Base-by-base conservation (phyloP, 345 rosid species). In the Zanthoxylum bungeanum region DNA sequence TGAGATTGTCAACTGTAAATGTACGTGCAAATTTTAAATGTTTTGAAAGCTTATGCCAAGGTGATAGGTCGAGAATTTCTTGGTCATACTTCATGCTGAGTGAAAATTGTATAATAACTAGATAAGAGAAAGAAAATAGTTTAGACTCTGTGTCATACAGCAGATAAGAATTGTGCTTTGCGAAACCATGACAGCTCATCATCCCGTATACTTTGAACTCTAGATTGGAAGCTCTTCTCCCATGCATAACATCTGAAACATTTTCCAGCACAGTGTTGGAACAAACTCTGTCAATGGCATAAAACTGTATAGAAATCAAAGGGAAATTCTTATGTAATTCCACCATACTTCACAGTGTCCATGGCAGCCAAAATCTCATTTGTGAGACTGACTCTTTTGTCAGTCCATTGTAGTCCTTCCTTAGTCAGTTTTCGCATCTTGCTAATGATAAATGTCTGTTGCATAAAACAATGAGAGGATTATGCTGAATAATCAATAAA, bases 371-470 rank as follows among this genome's bases (percentile, higher is more conserved):
- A 80, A 81, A 95, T 88, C 84, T 92, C 99, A 75, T 92, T 95
- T 78, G 83, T 88, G 76, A 90, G 88, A 73, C 96, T 83, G 67
- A 95, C 97, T 84, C 99, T 88, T 79, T 86, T 88, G 83, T 91
- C 99, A 67, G 99, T 95, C 82, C 93, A 83, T 76, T 88, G 96
- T 81, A 95, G 78, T 60, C 98, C 98, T 79, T 95, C 93, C 88
- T 91, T 92, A 14, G 97, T 82, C 76, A 88, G 76, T 78, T 88
- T 92, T 57, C 89, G 87, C 98, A 91, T 92, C 83, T 86, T 91
- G 87, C 97, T 89, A 71, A 95, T 80, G 64, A 95, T 76, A 52
- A 86, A 68, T 4, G 98, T 90, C 99, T 95, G 79, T 73, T 73
- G 60, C 74, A 60, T 28, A 62, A 76, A 72, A 47, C 31, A 72